Evolutionary conservation across 305 asterid species (phyloP).

Genomic region (Salvia sclarea): DNA sequence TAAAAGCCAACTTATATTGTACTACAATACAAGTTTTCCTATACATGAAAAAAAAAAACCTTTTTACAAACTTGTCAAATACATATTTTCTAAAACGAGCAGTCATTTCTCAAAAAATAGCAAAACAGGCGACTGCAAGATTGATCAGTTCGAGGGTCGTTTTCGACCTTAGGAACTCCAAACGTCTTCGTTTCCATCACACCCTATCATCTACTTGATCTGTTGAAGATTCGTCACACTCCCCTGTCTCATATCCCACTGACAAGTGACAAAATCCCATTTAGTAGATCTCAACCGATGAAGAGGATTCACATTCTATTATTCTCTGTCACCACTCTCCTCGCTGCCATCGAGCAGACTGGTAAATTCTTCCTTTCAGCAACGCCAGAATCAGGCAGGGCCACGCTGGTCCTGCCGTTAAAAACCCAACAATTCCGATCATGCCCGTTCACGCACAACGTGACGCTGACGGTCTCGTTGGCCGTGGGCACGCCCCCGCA

Average conservation of each 20-base stretch:
- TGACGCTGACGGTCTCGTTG: conserved; percentile 76
- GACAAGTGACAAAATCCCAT: conserved; percentile 32
- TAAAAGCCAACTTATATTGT: conserved; percentile 17
- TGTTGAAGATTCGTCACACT: conserved; percentile 34
- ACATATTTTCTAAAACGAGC: no score
- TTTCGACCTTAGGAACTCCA: conserved; percentile 27
- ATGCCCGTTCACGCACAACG: conserved; percentile 72
- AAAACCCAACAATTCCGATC: conserved; percentile 54
- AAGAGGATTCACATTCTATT: conserved; percentile 25
- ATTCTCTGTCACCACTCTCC: conserved; percentile 24
- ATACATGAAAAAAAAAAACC: neutral
- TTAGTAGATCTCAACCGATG: conserved; percentile 15
- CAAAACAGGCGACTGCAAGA: neutral
- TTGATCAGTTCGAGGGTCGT: conserved; percentile 14
- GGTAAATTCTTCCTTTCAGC: conserved; percentile 28
- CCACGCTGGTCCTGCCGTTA: conserved; percentile 46
- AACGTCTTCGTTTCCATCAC: conserved; percentile 35
- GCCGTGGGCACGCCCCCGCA: conserved; percentile 81
- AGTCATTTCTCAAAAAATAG: neutral
- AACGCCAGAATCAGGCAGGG: conserved; percentile 26
- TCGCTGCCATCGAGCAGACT: conserved; percentile 32
- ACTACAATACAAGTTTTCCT: neutral
- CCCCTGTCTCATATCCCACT: conserved; percentile 27
- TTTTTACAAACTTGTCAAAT: neutral
- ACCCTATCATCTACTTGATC: neutral